Percentiles rank a stretch among this genome's conserved stretches.
Conservation (phyloP, 768 basidiomycete genomes). For the Cystobasidium onofrii region DNA sequence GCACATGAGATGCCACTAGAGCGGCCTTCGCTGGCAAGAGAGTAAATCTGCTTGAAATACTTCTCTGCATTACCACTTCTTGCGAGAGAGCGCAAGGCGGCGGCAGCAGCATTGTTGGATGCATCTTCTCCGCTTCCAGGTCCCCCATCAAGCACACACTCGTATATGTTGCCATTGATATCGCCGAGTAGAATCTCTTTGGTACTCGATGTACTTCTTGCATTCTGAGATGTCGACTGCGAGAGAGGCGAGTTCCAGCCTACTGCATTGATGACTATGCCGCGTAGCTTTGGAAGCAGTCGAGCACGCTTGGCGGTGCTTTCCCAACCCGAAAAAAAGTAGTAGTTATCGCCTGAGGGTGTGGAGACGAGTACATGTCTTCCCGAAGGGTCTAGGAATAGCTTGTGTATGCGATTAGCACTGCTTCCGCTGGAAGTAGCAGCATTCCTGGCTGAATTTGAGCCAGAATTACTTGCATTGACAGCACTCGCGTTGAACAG, state of each 20-base stretch:
- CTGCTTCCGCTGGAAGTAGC: neutral
- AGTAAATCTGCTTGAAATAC: slow-evolving; percentile 46
- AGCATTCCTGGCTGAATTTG: neutral
- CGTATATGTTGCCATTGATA: slow-evolving; percentile 74
- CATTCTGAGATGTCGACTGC: slow-evolving; percentile 50
- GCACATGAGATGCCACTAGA: neutral
- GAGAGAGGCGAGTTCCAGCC: slow-evolving; percentile 69
- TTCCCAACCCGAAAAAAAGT: slow-evolving; percentile 54
- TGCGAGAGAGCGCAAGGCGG: slow-evolving; percentile 61
- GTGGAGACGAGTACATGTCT: slow-evolving; percentile 82
- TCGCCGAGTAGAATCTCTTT: slow-evolving; percentile 80
- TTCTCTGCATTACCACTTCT: slow-evolving; percentile 40
- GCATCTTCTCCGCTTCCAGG: slow-evolving; percentile 47
- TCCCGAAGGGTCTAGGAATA: slow-evolving; percentile 83
- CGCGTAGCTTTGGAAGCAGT: slow-evolving; percentile 66
- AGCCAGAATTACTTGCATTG: slow-evolving; percentile 43
- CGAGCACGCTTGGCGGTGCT: slow-evolving; percentile 67
- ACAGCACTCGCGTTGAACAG: slow-evolving; percentile 56
- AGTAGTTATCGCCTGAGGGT: slow-evolving; percentile 84
- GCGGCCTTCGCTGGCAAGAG: slow-evolving; percentile 23
- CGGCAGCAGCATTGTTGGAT: slow-evolving; percentile 49
- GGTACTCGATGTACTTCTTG: slow-evolving; percentile 62
- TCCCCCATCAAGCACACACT: slow-evolving; percentile 71
- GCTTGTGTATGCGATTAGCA: slow-evolving; percentile 46
- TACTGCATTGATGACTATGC: slow-evolving; percentile 74